phyloP scores from a whole-genome alignment of 306 rosid genomes.

The Cicer judaicum region DNA sequence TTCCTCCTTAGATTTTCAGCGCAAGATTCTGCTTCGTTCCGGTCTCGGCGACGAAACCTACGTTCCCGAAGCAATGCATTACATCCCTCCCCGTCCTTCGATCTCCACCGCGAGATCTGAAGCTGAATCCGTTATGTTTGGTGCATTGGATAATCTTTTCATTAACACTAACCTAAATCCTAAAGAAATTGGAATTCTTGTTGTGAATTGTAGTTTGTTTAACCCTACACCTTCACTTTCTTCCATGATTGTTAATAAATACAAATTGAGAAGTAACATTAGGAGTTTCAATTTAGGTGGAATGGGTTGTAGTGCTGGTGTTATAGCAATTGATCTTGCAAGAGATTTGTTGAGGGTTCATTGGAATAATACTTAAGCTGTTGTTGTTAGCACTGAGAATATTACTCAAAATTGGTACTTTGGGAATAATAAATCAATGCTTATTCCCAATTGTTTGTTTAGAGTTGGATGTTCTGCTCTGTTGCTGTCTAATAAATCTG shows the following conservation, averaged over 20 bases:
- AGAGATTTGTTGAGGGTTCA: constrained; percentile 70
- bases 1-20: constrained; percentile 61
- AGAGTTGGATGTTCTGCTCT: constrained; percentile 67
- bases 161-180: constrained; percentile 57
- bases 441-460: constrained; percentile 75
- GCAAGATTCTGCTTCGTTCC: constrained; percentile 63
- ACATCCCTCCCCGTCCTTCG: constrained; percentile 51
- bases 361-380: constrained; percentile 57
- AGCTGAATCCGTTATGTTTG: constrained; percentile 65
- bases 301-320: constrained; percentile 84
- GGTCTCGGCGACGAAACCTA: constrained; percentile 71
- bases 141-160: constrained; percentile 64
- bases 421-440: constrained; percentile 69
- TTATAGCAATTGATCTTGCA: constrained; percentile 71
- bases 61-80: constrained; percentile 61
- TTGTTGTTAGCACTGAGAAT: constrained; percentile 80
- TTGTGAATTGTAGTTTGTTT: constrained; percentile 75
- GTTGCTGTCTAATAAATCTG: constrained; percentile 57
- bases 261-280: constrained; percentile 58
- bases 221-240: constrained; percentile 76
- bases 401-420: constrained; percentile 80
- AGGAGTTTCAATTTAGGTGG: constrained; percentile 70
- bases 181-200: constrained; percentile 63
- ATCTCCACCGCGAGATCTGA: constrained; percentile 68
- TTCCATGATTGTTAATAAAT: constrained; percentile 69